A percentile compares a stretch with the other conserved stretches of the same genome.
Conservation (phyloP, 768 basidiomycete genomes). For the Trametes elegans region DNA sequence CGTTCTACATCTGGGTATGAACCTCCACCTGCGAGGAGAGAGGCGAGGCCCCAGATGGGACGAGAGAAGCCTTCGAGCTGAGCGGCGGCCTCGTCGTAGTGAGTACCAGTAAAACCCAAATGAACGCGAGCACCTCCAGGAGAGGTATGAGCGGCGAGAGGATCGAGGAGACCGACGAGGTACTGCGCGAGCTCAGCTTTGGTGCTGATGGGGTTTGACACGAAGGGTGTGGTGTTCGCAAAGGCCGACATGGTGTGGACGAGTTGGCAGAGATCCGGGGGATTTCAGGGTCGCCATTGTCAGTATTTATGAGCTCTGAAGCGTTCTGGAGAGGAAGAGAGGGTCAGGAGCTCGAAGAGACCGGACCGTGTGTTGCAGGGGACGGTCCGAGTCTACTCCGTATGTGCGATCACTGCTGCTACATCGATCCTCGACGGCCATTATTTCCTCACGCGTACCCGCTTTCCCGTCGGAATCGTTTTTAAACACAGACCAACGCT, state of each 20-base stretch:
- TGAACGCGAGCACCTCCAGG: constrained; percentile 71
- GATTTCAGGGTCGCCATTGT: background rate
- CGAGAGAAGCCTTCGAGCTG: constrained; percentile 77
- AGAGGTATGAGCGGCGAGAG: constrained; percentile 66
- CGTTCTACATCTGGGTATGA: constrained; percentile 54
- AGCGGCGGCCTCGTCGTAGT: constrained; percentile 69
- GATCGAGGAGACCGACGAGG: constrained; percentile 58
- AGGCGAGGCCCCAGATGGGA: constrained; percentile 73
- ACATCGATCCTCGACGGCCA: background rate
- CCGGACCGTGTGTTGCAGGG: constrained; percentile 19
- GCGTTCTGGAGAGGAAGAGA: background rate
- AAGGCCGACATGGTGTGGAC: constrained; percentile 22
- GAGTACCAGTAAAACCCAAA: constrained; percentile 66
- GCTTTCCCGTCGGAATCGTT: background rate
- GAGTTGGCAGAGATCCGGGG: background rate
- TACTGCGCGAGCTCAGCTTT: constrained; percentile 57
- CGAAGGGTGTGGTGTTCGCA: constrained; percentile 39
- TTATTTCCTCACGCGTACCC: too few relatives aligned
- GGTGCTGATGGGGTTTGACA: constrained; percentile 59
- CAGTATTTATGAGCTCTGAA: constrained; percentile 2
- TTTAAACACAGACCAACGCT: too few relatives aligned
- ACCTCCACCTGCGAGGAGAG: constrained; percentile 63
- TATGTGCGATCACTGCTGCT: background rate
- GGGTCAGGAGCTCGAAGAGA: constrained; percentile 19
- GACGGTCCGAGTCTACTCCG: constrained; percentile 17